Evolutionary conservation across 2,329 filamentous ascomycete species (phyloP), one percentile per base, ranked within the genome.

Genomic region (Nemania sp.): DNA sequence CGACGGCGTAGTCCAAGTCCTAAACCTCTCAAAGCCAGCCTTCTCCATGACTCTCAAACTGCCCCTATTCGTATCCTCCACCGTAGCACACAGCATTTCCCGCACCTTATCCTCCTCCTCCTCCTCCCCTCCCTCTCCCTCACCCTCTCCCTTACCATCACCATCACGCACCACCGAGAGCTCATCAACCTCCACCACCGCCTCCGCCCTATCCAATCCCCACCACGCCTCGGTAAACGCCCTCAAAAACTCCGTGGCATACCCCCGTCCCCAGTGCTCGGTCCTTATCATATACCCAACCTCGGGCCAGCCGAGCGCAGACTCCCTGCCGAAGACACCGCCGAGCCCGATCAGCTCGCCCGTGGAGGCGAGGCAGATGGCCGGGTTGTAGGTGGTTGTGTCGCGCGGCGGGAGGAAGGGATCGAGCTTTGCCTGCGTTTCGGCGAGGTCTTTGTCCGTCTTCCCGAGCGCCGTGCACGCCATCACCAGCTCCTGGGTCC

Each of bases 341-440:
- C 73, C 76, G 56, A 77, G 74, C 24, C 76, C 76, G n/a, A 78
- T 72, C 8, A 76, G 54, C 66, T 76, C 74, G 10, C 74, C 76
- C 2, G 73, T 76, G 0, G 71, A 64, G 2, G 68, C 67, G 6
- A 77, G 73, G 56, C 74, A 78, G 0, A 70, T 75, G 54, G 66
- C 67, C 45, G 64, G 60, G 49, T 59, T 57, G 20, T 72, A 64
- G 41, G 74, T 74, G 13, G 45, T 59, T 1, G 55, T 52, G 29
- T 67, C 64, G 5, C 59, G 5, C 18, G 64, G 64, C 18, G 58
- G 6, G 22, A 67, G 60, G 60, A 64, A 67, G 29, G 65, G 65
- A 54, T 59, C 55, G 11, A 76, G 43, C 35, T 61, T 69, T n/a
- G 29, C 38, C 53, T 66, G 70, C 27, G 73, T 72, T 62, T 72